Evolutionary conservation across 805 yeast genomes (phyloP), one percentile per base, ranked within the genome.

Genomic region (Metahyphopichia silvanorum): DNA sequence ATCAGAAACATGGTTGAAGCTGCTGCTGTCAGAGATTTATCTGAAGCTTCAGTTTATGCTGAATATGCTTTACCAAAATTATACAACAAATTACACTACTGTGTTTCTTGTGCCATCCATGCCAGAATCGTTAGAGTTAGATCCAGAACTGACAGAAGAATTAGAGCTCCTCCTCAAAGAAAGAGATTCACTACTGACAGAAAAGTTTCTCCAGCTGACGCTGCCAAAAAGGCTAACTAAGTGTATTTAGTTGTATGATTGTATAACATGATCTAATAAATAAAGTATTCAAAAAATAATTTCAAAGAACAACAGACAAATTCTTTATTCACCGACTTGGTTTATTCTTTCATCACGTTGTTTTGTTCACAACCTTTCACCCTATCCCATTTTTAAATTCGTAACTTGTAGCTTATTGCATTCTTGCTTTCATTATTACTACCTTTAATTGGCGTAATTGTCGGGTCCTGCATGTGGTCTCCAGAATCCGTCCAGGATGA

Each of bases 1-100:
- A 83, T 93, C 86, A 86, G 97, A 81, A 93, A 93, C 95, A 93
- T 93, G 91, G 99, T 93, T 62, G 99, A 93, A 82, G 93, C 96
- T 59, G 98, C 98, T 71, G 93, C 98, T 64, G 95, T 93, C 68
- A 89, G 99, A 83, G 99, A 93, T 76, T 80, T 93, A 74, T 86
- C 96, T 60, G 99, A 93, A 77, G 98, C 98, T 62, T 89, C 97
- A 43, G 98, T 93, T 63, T 93, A 93, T 85, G 79, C 86, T 63
- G 98, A 93, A 81, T 93, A 93, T 80, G 98, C 96, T 66, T 78
- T 93, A 63, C 99, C 99, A 77, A 93, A 93, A 84, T 84, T 93
- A 68, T 93, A 91, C 94, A 86, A 93, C 87, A 93, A 93, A 82
- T 82, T 91, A 73, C 97, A 91, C 83, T 93, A 93, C 93, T 93